Conservation (phyloP, 2,329 filamentous ascomycete species). For the Beauveria bassiana region DNA sequence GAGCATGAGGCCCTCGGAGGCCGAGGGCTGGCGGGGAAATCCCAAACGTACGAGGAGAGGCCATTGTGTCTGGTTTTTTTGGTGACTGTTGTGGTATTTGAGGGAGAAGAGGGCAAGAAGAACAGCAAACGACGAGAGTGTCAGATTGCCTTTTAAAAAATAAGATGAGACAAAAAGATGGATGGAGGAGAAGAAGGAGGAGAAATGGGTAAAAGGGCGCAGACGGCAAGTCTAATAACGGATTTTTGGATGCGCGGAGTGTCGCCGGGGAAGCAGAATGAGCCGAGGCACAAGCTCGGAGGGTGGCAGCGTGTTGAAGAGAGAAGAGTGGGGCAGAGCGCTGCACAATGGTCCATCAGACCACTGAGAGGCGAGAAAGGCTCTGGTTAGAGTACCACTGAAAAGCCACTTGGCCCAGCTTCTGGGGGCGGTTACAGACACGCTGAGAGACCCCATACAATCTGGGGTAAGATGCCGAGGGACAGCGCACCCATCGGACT, state of each 20-base stretch:
- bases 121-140: not conserved
- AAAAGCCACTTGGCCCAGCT: not conserved
- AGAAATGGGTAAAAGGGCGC: not conserved
- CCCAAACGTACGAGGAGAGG: conserved; percentile 9
- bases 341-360: not conserved
- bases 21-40: not conserved
- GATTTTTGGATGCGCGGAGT: conserved; percentile 3
- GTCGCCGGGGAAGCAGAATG: not conserved
- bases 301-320: not conserved
- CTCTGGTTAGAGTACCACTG: not conserved
- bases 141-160: not conserved
- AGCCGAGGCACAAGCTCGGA: conserved; percentile 11
- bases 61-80: conserved; percentile 5
- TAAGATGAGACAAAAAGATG: conserved; percentile 11
- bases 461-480: conserved; percentile 11
- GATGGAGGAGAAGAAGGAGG: conserved; percentile 11
- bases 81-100: not conserved
- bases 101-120: not conserved
- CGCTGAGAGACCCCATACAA: not conserved
- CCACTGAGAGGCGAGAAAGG: not conserved
- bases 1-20: not conserved
- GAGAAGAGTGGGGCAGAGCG: not conserved
- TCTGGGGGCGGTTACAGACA: no score
- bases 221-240: conserved; percentile 7
- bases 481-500: not conserved